Evolutionary conservation across 352 stramenopile species (phyloP), one percentile per base, ranked within the genome.

Genomic region (Globisporangium paddicum): DNA sequence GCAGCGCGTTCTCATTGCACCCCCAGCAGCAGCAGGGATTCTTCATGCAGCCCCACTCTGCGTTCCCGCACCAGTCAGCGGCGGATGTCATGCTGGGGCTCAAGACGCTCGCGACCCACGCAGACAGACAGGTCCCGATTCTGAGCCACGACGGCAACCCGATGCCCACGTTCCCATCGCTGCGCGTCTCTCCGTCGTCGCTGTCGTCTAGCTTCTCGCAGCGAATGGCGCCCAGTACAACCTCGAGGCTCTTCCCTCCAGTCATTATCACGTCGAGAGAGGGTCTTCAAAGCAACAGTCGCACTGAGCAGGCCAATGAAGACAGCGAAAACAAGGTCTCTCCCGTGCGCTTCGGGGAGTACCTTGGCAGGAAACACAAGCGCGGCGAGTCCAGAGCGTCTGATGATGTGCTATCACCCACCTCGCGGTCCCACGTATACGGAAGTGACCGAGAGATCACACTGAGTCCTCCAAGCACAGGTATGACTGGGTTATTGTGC

Each of bases 341-440:
- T 16, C 44, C 63, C 6, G 44, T 47, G 37, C 66, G 63, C 18
- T 74, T 82, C 8, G 60, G 50, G 3, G 59, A 49, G 44, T 60
- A 60, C 38, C 58, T 75, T 18, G 69, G 64, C 0, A 62, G 63
- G 26, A 62, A 70, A 19, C 68, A 59, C 55, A 80, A 80, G 26
- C 67, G 65, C 23, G 68, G 64, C 8, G 76, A 72, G 25, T 58
- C 64, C 23, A 47, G 63, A 28, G 14, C 73, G n/a, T 51, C 40
- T 0, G 62, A 73, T 23, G 59, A 73, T 35, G 62, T 66, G 49
- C 71, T 47, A 25, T 83, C 73, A 16, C 74, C 73, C 8, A 74
- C 65, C 16, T 76, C 67, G 14, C 60, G 75, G 41, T 84, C 67
- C 64, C 65, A 84, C 40, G 59, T 67, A 18, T 69, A 52, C 32